Conservation (phyloP, 176 grass and related monocot genomes). For the Avena sativa region DNA sequence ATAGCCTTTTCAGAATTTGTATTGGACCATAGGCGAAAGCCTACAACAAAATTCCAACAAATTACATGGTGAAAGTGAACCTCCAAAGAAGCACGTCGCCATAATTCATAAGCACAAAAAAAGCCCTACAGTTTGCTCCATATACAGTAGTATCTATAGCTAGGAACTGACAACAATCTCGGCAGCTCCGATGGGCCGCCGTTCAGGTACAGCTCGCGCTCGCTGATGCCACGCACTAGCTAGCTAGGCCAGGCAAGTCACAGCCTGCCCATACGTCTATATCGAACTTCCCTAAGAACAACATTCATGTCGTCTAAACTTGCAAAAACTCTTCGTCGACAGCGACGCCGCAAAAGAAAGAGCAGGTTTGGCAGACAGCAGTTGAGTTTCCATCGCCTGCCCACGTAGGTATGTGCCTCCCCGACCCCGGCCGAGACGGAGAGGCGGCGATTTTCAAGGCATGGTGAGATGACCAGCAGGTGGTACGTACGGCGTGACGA, state of each 20-base stretch:
- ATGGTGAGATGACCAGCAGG: too few relatives aligned
- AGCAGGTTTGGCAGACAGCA: slow-evolving; percentile 26
- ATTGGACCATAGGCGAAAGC: too few relatives aligned
- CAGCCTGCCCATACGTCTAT: background rate
- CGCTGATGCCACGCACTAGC: background rate
- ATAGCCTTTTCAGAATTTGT: too few relatives aligned
- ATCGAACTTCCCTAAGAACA: background rate
- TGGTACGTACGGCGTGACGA: background rate
- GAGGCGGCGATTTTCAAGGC: slow-evolving; percentile 26
- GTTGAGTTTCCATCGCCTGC: background rate
- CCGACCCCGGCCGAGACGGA: too few relatives aligned
- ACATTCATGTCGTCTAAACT: too few relatives aligned
- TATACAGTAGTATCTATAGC: too few relatives aligned
- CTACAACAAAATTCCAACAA: too few relatives aligned
- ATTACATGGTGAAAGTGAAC: too few relatives aligned
- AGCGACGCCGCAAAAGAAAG: background rate
- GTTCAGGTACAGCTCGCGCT: background rate
- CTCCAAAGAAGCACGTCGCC: too few relatives aligned
- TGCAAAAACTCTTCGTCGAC: background rate
- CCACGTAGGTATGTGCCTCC: background rate
- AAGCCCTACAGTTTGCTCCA: too few relatives aligned
- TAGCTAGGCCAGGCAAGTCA: background rate
- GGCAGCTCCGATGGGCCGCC: slow-evolving; percentile 21
- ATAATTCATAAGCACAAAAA: too few relatives aligned
- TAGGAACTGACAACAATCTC: background rate